Evolutionary conservation across 129 eudicot species (phyloP).

Genomic region (Apium graveolens): DNA sequence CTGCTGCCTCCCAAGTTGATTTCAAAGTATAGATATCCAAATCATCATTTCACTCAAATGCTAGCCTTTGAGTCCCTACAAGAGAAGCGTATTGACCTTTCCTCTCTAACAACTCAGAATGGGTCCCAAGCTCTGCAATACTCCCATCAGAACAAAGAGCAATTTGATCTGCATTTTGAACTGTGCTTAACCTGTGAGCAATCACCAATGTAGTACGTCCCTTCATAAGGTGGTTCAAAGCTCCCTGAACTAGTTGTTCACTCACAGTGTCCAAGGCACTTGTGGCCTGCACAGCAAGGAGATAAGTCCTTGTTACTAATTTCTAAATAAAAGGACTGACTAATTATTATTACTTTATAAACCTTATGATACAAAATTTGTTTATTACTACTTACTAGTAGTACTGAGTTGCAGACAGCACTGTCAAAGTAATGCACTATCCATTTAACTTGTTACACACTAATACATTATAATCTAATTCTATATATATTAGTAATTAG

Average conservation of each 20-base stretch:
- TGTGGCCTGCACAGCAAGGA: constrained; percentile 58
- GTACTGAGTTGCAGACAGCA: neutral
- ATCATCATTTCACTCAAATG: constrained; percentile 53
- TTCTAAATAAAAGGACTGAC: neutral
- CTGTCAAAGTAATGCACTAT: neutral
- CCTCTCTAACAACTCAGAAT: constrained; percentile 49
- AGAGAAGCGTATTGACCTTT: constrained; percentile 78
- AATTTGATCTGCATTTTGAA: constrained; percentile 89
- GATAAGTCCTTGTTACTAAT: neutral
- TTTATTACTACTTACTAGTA: neutral
- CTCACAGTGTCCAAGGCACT: constrained; percentile 93
- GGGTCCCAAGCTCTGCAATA: constrained; percentile 84
- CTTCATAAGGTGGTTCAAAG: constrained; percentile 80
- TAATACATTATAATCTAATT: neutral
- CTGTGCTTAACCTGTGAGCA: constrained; percentile 97
- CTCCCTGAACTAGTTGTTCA: constrained; percentile 88
- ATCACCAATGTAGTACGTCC: constrained; percentile 94
- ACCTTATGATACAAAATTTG: neutral
- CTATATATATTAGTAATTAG: no score
- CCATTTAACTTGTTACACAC: neutral
- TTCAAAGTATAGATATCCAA: neutral
- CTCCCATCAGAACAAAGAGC: constrained; percentile 89
- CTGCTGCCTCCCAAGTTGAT: constrained; percentile 6
- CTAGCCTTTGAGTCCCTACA: constrained; percentile 91
- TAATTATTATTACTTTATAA: neutral